phyloP scores from a whole-genome alignment of 306 rosid genomes.

The Lathyrus tuberosus region DNA sequence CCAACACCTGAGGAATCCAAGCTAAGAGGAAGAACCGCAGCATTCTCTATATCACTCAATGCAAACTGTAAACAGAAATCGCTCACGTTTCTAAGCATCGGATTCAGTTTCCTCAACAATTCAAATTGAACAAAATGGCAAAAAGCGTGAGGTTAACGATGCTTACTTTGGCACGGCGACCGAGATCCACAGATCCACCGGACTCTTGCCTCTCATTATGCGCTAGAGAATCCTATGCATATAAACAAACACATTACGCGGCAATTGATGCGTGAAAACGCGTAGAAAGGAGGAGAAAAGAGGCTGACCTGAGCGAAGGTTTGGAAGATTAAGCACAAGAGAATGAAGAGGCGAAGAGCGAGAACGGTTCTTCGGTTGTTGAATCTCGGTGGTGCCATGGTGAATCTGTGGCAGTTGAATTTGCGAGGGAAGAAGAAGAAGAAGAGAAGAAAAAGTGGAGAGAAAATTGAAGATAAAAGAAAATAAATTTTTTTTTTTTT shows the following conservation, averaged over 20 bases:
- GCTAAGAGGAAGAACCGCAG: constrained; percentile 46
- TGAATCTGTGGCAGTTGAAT: constrained; percentile 3
- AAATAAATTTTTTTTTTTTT: neutral
- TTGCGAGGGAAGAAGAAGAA: constrained; percentile 26
- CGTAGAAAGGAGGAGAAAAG: neutral
- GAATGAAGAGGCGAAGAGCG: constrained; percentile 44
- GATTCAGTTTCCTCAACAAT: constrained; percentile 18
- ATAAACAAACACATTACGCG: constrained; percentile 28
- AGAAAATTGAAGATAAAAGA: constrained; percentile 12
- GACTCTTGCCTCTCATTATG: constrained; percentile 49
- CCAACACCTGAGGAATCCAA: constrained; percentile 82
- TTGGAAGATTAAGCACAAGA: constrained; percentile 35
- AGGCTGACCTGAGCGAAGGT: constrained; percentile 59
- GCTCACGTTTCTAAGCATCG: neutral
- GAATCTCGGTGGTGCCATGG: constrained; percentile 50
- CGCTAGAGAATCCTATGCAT: constrained; percentile 47
- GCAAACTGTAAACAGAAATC: constrained; percentile 53
- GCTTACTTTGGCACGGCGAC: constrained; percentile 85
- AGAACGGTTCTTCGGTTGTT: constrained; percentile 31
- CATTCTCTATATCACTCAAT: constrained; percentile 48
- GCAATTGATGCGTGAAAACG: neutral
- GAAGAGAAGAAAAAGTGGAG: neutral
- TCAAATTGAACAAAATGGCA: constrained; percentile 19
- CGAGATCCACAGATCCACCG: constrained; percentile 69
- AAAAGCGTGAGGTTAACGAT: neutral